phyloP scores from a whole-genome alignment of 169 alveolate species.

The Plasmodium billcollinsi region DNA sequence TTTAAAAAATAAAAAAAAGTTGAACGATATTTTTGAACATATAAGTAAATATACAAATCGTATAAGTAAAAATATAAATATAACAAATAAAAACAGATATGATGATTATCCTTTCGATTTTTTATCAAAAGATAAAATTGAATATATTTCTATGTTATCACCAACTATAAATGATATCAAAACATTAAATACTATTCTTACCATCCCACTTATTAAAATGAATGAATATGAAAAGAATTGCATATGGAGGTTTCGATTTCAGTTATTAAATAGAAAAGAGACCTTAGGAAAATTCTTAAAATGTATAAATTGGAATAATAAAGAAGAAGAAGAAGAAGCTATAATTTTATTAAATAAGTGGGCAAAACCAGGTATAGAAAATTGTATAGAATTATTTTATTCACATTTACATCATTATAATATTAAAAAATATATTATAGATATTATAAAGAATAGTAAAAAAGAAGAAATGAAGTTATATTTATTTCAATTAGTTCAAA shows the following conservation, averaged over 20 bases:
- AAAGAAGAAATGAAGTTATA: constrained; percentile 58
- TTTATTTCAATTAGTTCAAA: constrained; percentile 50
- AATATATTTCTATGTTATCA: background rate
- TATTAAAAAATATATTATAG: constrained; percentile 48
- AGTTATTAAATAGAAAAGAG: constrained; percentile 63
- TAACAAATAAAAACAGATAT: constrained; percentile 40
- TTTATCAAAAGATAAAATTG: constrained; percentile 17
- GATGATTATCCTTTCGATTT: constrained; percentile 75
- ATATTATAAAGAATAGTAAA: constrained; percentile 39
- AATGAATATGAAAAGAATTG: constrained; percentile 74
- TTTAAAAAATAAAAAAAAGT: constrained; percentile 5
- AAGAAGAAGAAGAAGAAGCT: constrained; percentile 69
- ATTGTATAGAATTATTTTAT: constrained; percentile 79
- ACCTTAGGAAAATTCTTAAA: constrained; percentile 78
- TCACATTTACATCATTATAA: constrained; percentile 45
- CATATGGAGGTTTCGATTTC: constrained; percentile 78
- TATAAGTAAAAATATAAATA: constrained; percentile 38
- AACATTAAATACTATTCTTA: constrained; percentile 39
- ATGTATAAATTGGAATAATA: constrained; percentile 76
- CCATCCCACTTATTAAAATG: constrained; percentile 36
- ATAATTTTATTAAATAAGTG: constrained; percentile 53
- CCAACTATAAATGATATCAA: constrained; percentile 64
- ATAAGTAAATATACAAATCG: constrained; percentile 35
- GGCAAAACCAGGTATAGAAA: constrained; percentile 72
- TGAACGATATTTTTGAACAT: constrained; percentile 63